Evolutionary conservation across 768 basidiomycete genomes (phyloP).

Genomic region (Crepidotus variabilis): DNA sequence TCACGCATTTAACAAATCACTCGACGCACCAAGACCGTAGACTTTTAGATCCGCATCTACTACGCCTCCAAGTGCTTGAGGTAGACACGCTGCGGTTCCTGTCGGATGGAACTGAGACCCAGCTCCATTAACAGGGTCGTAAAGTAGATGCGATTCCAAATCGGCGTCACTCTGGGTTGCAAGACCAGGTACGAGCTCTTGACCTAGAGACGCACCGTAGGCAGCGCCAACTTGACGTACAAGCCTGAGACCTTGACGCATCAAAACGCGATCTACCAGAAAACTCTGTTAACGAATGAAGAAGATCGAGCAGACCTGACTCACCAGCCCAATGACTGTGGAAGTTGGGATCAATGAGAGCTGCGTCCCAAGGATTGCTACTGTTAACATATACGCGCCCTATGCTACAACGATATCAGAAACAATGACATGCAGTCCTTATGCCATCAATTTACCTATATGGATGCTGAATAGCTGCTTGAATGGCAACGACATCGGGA

Average conservation of each 20-base stretch:
- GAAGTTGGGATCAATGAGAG: slow-evolving; percentile 66
- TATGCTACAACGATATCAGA: slow-evolving; percentile 27
- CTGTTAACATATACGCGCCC: slow-evolving; percentile 64
- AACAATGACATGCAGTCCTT: neutral
- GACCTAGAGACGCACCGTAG: slow-evolving; percentile 34
- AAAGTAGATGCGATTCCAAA: slow-evolving; percentile 46
- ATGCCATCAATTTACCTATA: slow-evolving; percentile 32
- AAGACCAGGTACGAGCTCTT: slow-evolving; percentile 20
- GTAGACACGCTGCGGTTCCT: slow-evolving; percentile 26
- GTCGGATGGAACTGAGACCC: slow-evolving; percentile 58
- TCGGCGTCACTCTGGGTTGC: slow-evolving; percentile 48
- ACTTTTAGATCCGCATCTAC: slow-evolving; percentile 25
- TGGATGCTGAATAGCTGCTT: slow-evolving; percentile 64
- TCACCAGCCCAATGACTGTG: slow-evolving; percentile 50
- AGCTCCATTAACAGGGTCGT: slow-evolving; percentile 18
- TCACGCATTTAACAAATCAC: neutral
- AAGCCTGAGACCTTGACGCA: slow-evolving; percentile 59
- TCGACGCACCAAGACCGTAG: slow-evolving; percentile 24
- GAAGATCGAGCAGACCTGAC: slow-evolving; percentile 3
- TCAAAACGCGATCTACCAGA: slow-evolving; percentile 34
- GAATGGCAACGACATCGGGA: slow-evolving; percentile 40
- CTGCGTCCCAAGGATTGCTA: slow-evolving; percentile 54
- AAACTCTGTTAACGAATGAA: neutral
- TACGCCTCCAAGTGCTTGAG: slow-evolving; percentile 23
- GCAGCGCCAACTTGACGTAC: slow-evolving; percentile 53